Evolutionary conservation across 2,329 filamentous ascomycete genomes (phyloP), one percentile per base, ranked within the genome.

Genomic region (Colletotrichum sp.): DNA sequence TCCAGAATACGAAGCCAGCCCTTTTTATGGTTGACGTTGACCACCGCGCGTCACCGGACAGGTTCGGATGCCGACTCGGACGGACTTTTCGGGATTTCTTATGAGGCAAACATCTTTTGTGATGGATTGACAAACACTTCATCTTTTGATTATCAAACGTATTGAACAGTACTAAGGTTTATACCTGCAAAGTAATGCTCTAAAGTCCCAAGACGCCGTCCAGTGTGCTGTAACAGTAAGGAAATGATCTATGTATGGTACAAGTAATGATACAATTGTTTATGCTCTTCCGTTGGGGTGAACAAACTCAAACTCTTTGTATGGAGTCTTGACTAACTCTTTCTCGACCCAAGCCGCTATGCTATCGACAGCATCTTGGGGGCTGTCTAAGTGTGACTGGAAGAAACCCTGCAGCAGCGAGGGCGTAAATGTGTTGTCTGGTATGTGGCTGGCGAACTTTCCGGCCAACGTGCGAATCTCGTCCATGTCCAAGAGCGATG

Each of bases 381-480:
- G 86, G 15, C 84, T 84, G n/a, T 85, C 82, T 32, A 86, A 80
- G 74, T 88, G 83, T 5, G 83, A 81, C 43, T 88, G 86, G 6
- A 90, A 83, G 77, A 85, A 89, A 1, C 87, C 88, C 72, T 90
- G 89, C 6, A 90, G 76, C 43, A 88, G 82, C 1, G 89, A 89
- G 0, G 89, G 89, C 0, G 88, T 89, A 64, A 90, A 87, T 0
- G 81, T 84, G 58, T 84, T 80, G 8, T 86, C 82, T 0, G 87
- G 87, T 24, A 93, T 87, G 77, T 88, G 86, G 60, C 86, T 86
- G 8, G 89, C 86, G 71, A 94, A 93, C 36, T 87, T 83, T 15
- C 84, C 80, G 0, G 90, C 88, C 38, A 94, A 90, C 32, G 88
- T 81, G 16, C 78, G 64, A 6, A 87, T 78, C 67, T 84, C 80